Conservation (phyloP, 495 filamentous ascomycete species). For the Aspergillus saccharolyticus region DNA sequence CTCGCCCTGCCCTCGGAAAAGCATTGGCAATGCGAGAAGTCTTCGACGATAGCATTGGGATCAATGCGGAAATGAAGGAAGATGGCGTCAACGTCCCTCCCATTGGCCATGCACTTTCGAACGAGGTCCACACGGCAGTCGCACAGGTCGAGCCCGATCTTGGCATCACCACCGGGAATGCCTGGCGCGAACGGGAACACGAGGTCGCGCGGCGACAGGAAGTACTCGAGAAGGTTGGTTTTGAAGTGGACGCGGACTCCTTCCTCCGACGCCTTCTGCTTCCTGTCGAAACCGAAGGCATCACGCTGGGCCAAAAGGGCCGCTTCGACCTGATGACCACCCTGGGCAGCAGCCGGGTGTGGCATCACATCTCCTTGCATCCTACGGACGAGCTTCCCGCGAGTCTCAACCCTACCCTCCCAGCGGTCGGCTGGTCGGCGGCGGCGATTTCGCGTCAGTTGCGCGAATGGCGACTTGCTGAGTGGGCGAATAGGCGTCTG, state of each 20-base stretch:
- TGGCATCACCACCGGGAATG: constrained; percentile 62
- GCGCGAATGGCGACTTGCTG: constrained; percentile 84
- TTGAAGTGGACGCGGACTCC: constrained; percentile 73
- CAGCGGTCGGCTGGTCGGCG: constrained; percentile 79
- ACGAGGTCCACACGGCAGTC: constrained; percentile 79
- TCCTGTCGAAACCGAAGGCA: constrained; percentile 68
- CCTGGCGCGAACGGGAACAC: constrained; percentile 66
- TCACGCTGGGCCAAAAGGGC: constrained; percentile 65
- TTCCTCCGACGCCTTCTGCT: constrained; percentile 82
- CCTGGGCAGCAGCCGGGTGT: constrained; percentile 77
- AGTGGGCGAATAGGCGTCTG: constrained; percentile 92
- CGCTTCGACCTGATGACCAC: constrained; percentile 66
- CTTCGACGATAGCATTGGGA: constrained; percentile 87
- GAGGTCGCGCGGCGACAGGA: constrained; percentile 76
- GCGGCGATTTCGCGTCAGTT: constrained; percentile 87
- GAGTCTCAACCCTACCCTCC: constrained; percentile 55
- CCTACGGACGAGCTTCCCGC: constrained; percentile 83
- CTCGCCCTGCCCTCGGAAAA: constrained; percentile 72
- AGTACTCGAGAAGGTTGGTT: constrained; percentile 78
- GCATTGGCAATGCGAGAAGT: constrained; percentile 80
- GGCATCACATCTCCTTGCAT: constrained; percentile 91
- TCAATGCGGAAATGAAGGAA: constrained; percentile 94
- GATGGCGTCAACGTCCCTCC: constrained; percentile 73
- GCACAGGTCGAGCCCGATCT: constrained; percentile 75
- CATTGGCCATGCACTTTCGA: constrained; percentile 69